phyloP scores from a whole-genome alignment of 331 rosid species.

The Pyrus hybrid region DNA sequence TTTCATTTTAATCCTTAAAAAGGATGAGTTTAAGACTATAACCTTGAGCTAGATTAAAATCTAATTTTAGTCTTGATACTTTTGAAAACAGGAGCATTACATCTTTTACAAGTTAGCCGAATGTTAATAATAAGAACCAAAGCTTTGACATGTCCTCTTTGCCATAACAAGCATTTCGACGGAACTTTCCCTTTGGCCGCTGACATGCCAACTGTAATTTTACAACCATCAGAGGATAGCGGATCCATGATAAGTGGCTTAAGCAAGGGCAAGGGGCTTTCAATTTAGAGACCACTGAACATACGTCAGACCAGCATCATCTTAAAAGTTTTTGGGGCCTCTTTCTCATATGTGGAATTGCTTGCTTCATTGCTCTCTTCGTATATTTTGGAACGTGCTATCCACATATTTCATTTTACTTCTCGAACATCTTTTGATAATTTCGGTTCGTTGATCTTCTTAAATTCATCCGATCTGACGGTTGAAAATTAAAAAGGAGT shows the following conservation, averaged over 20 bases:
- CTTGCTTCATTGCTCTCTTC: slow-evolving; percentile 61
- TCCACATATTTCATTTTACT: too few species aligned
- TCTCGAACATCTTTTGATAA: too few species aligned
- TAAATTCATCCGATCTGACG: too few species aligned
- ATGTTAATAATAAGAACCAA: too few species aligned
- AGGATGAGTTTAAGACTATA: too few species aligned
- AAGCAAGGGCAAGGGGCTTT: slow-evolving; percentile 30
- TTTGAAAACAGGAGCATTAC: neutral
- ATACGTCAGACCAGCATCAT: slow-evolving; percentile 64
- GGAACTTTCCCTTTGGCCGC: slow-evolving; percentile 79
- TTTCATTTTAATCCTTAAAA: too few species aligned
- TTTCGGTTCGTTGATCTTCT: too few species aligned
- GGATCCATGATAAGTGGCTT: slow-evolving; percentile 93
- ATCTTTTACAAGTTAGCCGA: neutral
- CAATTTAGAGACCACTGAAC: slow-evolving; percentile 40
- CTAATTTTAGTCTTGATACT: too few species aligned
- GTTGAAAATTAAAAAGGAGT: too few species aligned
- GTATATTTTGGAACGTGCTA: slow-evolving; percentile 21
- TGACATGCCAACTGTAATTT: slow-evolving; percentile 89
- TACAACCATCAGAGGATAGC: slow-evolving; percentile 77
- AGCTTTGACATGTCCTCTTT: neutral
- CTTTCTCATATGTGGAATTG: slow-evolving; percentile 65
- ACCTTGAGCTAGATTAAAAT: too few species aligned
- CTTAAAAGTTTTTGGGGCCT: slow-evolving; percentile 92
- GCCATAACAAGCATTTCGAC: slow-evolving; percentile 64